A percentile compares a stretch with the other conserved stretches of the same genome.
These are phyloP conservation scores for Chaetomium olivaceum DNA, from an alignment of 2,329 filamentous ascomycete species.

Conservation along the genomic window DNA sequence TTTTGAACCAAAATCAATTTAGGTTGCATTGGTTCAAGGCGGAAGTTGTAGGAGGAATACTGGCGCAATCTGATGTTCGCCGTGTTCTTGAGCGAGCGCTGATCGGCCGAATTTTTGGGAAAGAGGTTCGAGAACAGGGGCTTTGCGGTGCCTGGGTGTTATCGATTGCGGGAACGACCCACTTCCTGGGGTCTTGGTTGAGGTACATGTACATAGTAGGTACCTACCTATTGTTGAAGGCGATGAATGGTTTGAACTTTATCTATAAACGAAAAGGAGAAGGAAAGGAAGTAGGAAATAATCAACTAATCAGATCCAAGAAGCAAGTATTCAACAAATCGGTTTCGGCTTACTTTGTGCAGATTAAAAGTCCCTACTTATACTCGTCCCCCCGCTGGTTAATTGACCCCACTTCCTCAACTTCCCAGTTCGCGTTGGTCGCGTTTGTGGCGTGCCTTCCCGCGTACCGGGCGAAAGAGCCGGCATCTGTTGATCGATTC, in stretches of 20 bases:
- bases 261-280: neutral
- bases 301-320: neutral
- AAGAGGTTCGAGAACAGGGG: neutral
- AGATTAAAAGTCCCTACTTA: no score
- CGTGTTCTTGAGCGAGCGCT: neutral
- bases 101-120: conserved; percentile 1
- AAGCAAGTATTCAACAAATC: no score
- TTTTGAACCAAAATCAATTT: neutral
- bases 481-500: neutral
- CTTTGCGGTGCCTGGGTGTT: neutral
- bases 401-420: neutral
- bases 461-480: conserved; percentile 17
- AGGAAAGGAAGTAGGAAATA: neutral
- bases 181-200: neutral
- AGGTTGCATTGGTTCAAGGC: neutral
- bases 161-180: conserved; percentile 5
- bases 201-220: neutral
- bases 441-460: neutral
- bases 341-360: no score
- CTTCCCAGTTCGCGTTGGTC: conserved; percentile 12
- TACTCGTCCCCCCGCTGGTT: no score
- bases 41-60: neutral
- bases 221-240: no score
- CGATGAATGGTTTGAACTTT: no score
- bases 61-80: neutral